A percentile compares a stretch with the other conserved stretches of the same genome.
Conservation (phyloP, 2,329 filamentous ascomycete species). For the Microdochium paspali region DNA sequence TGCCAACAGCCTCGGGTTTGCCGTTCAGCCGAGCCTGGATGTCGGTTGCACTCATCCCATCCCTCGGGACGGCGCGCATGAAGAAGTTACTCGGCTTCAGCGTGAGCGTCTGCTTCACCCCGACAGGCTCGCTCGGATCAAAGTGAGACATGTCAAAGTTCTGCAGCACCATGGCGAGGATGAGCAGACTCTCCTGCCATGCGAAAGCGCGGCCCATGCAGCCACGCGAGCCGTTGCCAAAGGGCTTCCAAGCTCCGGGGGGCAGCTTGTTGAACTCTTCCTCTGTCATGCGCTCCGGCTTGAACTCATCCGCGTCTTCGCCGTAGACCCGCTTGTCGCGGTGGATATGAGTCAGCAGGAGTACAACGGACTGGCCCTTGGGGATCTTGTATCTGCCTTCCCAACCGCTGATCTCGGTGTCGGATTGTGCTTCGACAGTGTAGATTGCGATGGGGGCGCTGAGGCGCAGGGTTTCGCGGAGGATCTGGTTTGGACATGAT, state of each 20-base stretch:
- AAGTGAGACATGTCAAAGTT: conserved; percentile 51
- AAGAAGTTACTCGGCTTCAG: conserved; percentile 43
- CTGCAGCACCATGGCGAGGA: conserved; percentile 46
- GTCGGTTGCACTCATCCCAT: conserved; percentile 31
- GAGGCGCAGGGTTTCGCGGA: conserved; percentile 44
- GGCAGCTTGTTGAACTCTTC: conserved; percentile 58
- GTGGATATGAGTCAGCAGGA: conserved; percentile 24
- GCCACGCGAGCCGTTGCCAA: conserved; percentile 60
- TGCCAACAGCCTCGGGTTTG: conserved; percentile 1
- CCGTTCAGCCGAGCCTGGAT: conserved; percentile 36
- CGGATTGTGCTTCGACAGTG: conserved; percentile 25
- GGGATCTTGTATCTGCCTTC: conserved; percentile 26
- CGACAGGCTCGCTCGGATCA: conserved; percentile 40
- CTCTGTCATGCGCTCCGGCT: conserved; percentile 45
- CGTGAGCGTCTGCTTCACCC: conserved; percentile 35
- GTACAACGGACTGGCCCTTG: conserved; percentile 18
- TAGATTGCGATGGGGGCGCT: conserved; percentile 38
- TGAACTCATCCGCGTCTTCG: conserved; percentile 31
- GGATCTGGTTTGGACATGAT: conserved; percentile 1
- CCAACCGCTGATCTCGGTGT: conserved; percentile 4
- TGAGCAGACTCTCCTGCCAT: conserved; percentile 61
- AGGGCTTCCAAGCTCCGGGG: conserved; percentile 60
- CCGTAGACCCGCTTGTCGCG: conserved; percentile 30
- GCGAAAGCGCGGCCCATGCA: conserved; percentile 69
- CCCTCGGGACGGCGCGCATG: conserved; percentile 38